These are phyloP conservation scores for Linnemannia exigua DNA, from an alignment of 192 early-diverging fungal species.

Conservation along the genomic window DNA sequence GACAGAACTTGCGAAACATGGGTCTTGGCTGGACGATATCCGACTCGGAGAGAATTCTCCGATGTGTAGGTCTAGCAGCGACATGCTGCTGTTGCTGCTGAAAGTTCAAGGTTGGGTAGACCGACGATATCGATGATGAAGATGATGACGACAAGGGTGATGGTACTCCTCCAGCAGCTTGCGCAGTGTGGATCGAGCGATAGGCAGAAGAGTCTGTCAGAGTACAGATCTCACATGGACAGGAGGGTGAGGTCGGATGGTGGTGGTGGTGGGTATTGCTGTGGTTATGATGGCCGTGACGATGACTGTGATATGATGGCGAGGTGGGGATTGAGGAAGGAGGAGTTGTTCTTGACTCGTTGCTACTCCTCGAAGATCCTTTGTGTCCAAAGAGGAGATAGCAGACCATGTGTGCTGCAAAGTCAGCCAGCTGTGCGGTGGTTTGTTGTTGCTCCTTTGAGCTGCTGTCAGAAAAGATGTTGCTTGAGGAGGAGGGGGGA, in stretches of 20 bases:
- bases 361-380: not conserved
- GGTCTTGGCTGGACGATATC: slow-evolving; percentile 43
- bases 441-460: slow-evolving; percentile 46
- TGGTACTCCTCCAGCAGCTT: not conserved
- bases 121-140: not conserved
- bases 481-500: not conserved
- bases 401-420: slow-evolving; percentile 71
- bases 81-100: not conserved
- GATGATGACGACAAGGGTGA: slow-evolving; percentile 1
- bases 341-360: slow-evolving; percentile 11
- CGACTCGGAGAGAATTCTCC: slow-evolving; percentile 33
- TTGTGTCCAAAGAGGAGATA: slow-evolving; percentile 63
- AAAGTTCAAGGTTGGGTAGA: not conserved
- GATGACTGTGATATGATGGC: slow-evolving; percentile 14
- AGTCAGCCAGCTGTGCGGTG: slow-evolving; percentile 64
- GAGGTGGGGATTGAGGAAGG: slow-evolving; percentile 42
- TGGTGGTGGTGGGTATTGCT: not conserved
- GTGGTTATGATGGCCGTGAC: not conserved
- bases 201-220: not conserved
- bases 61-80: slow-evolving; percentile 14
- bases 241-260: not conserved
- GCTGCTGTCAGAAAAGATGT: not conserved
- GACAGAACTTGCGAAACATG: slow-evolving; percentile 45
- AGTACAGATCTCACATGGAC: slow-evolving; percentile 28
- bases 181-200: not conserved